phyloP scores from a whole-genome alignment of 306 rosid species.

The Cicer cuneatum region DNA sequence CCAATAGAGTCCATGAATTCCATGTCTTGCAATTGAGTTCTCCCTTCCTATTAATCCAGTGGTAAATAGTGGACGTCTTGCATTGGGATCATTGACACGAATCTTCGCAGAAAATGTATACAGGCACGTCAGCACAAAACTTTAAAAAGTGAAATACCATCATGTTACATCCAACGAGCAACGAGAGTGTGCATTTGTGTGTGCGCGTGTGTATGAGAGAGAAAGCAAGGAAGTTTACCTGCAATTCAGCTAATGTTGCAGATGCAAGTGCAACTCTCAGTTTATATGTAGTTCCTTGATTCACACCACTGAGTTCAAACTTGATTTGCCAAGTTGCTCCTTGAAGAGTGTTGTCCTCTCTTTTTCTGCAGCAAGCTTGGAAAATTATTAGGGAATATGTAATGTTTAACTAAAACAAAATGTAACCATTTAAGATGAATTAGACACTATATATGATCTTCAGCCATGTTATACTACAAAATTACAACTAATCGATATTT shows the following conservation, averaged over 20 bases:
- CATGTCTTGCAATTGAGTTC: constrained; percentile 82
- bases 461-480: constrained; percentile 15
- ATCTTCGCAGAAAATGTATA: constrained; percentile 44
- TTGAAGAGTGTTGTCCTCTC: constrained; percentile 56
- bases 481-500: constrained; percentile 19
- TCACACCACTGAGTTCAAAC: constrained; percentile 62
- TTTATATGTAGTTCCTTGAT: constrained; percentile 56
- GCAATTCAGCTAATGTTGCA: constrained; percentile 80
- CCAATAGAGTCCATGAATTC: constrained; percentile 81
- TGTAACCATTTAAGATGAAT: constrained; percentile 29
- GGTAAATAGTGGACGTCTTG: constrained; percentile 49
- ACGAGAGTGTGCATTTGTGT: not conserved
- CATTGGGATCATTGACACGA: constrained; percentile 60
- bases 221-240: constrained; percentile 50
- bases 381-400: constrained; percentile 5
- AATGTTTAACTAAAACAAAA: constrained; percentile 27
- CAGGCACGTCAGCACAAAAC: constrained; percentile 33
- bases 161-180: constrained; percentile 21
- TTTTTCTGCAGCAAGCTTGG: constrained; percentile 59
- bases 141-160: constrained; percentile 11
- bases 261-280: constrained; percentile 88
- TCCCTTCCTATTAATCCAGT: constrained; percentile 73
- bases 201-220: not conserved
- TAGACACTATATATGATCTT: constrained; percentile 31
- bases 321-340: constrained; percentile 95